These are phyloP conservation scores for Sporothrix humicola DNA, from an alignment of 2,329 filamentous ascomycete genomes.

Conservation along the genomic window DNA sequence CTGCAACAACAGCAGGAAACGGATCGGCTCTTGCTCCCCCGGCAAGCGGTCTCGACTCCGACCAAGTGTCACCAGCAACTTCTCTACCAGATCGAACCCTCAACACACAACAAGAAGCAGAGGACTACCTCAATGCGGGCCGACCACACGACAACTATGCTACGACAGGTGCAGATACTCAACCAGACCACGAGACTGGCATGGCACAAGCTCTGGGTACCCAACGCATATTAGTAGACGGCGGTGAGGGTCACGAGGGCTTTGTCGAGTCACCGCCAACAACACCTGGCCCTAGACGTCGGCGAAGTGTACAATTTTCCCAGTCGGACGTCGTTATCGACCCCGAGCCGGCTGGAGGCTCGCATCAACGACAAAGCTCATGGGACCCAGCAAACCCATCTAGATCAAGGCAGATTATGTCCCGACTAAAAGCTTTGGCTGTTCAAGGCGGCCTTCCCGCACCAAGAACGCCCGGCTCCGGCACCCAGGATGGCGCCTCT, in stretches of 20 bases:
- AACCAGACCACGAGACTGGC: background rate
- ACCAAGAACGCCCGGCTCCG: slow-evolving; percentile 49
- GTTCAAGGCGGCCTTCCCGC: slow-evolving; percentile 56
- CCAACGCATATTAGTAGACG: background rate
- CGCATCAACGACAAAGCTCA: slow-evolving; percentile 60
- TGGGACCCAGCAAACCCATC: slow-evolving; percentile 68
- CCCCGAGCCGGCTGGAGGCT: slow-evolving; percentile 38
- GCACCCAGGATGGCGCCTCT: slow-evolving; percentile 40
- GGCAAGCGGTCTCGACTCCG: slow-evolving; percentile 1
- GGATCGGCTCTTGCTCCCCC: background rate
- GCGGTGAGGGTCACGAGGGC: background rate
- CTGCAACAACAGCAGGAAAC: background rate
- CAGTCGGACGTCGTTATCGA: slow-evolving; percentile 59
- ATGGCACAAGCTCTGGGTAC: background rate
- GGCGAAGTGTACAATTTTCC: slow-evolving; percentile 78
- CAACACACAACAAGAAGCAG: slow-evolving; percentile 38
- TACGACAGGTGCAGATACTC: background rate
- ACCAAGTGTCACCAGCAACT: slow-evolving; percentile 12
- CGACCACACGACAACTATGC: slow-evolving; percentile 42
- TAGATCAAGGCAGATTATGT: slow-evolving; percentile 72
- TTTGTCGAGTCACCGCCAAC: slow-evolving; percentile 30
- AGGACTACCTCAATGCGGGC: slow-evolving; percentile 50
- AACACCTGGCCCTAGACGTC: slow-evolving; percentile 43
- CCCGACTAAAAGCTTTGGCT: slow-evolving; percentile 76
- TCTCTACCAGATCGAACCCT: slow-evolving; percentile 25